These are phyloP conservation scores for Aspergillus ustus DNA, from an alignment of 2,329 filamentous ascomycete genomes.

Conservation along the genomic window DNA sequence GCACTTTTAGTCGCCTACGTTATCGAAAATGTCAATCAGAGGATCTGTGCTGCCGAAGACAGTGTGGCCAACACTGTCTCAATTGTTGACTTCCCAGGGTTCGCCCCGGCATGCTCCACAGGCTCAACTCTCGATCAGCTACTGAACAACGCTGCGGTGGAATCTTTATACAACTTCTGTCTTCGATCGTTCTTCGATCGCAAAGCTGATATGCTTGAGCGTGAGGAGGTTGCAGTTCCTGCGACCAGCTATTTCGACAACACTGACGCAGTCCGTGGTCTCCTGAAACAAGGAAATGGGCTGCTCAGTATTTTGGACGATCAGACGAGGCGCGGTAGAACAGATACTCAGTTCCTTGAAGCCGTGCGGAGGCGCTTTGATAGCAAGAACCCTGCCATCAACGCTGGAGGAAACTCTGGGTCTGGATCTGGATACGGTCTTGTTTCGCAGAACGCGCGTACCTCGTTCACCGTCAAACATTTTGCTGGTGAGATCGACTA, in stretches of 20 bases:
- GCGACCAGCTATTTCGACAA: constrained; percentile 98
- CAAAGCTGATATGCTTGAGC: constrained; percentile 90
- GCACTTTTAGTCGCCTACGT: constrained; percentile 92
- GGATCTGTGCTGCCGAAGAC: constrained; percentile 84
- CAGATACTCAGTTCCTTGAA: constrained; percentile 87
- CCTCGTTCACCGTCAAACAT: constrained; percentile 88
- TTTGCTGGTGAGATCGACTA: constrained; percentile 98
- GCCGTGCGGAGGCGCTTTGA: constrained; percentile 91
- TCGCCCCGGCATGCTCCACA: constrained; percentile 81
- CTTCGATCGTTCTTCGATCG: constrained; percentile 95
- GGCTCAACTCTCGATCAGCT: constrained; percentile 88
- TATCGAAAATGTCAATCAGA: constrained; percentile 90
- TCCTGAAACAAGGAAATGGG: constrained; percentile 91
- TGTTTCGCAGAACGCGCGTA: constrained; percentile 76
- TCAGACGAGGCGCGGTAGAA: constrained; percentile 86
- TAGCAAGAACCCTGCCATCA: constrained; percentile 88
- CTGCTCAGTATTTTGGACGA: constrained; percentile 94
- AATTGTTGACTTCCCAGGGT: constrained; percentile 95
- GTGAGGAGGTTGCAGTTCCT: constrained; percentile 86
- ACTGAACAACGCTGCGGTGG: constrained; percentile 90
- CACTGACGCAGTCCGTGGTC: constrained; percentile 86
- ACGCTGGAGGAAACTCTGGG: constrained; percentile 73
- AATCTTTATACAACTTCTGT: constrained; percentile 90
- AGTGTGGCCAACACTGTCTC: constrained; percentile 91
- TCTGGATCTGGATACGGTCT: constrained; percentile 87